A percentile compares a stretch with the other conserved stretches of the same genome.
Evolutionary conservation across 441 rosid species (phyloP).

Genomic region (Populus tomentosa): DNA sequence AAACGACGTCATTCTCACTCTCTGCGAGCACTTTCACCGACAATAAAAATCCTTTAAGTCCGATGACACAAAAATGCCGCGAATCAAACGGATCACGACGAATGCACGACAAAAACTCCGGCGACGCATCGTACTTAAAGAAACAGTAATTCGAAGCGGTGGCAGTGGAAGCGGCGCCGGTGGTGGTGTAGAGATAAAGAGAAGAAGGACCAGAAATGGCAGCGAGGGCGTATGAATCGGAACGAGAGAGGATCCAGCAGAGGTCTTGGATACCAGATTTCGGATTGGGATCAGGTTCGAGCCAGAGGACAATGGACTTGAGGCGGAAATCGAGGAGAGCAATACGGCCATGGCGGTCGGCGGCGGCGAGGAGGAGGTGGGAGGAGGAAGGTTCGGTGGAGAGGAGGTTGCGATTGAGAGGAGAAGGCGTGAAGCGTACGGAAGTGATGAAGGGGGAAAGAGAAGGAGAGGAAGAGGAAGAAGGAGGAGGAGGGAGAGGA

Average conservation of each 20-base stretch:
- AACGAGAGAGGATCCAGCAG: slow-evolving; percentile 67
- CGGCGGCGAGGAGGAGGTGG: slow-evolving; percentile 83
- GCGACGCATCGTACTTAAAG: slow-evolving; percentile 77
- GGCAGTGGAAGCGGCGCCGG: slow-evolving; percentile 17
- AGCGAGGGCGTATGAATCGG: slow-evolving; percentile 58
- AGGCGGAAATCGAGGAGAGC: slow-evolving; percentile 74
- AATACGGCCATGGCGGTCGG: slow-evolving; percentile 88
- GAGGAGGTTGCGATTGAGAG: slow-evolving; percentile 70
- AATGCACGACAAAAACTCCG: slow-evolving; percentile 71
- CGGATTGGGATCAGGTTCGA: slow-evolving; percentile 53
- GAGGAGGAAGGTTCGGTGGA: slow-evolving; percentile 75
- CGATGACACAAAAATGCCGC: slow-evolving; percentile 74
- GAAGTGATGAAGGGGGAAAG: slow-evolving; percentile 79
- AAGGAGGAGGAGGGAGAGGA: slow-evolving; percentile 71
- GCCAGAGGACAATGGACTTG: slow-evolving; percentile 57
- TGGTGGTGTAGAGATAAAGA: slow-evolving; percentile 49
- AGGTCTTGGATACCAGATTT: slow-evolving; percentile 82
- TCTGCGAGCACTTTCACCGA: slow-evolving; percentile 69
- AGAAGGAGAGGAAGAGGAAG: slow-evolving; percentile 30
- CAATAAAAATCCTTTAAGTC: slow-evolving; percentile 70
- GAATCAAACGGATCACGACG: slow-evolving; percentile 89
- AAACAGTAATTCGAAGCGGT: slow-evolving; percentile 32
- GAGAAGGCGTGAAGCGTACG: slow-evolving; percentile 77
- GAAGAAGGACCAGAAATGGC: slow-evolving; percentile 66
- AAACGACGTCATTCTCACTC: slow-evolving; percentile 52